phyloP scores from a whole-genome alignment of 495 filamentous ascomycete species.

The Elaphomyces granulatus region DNA sequence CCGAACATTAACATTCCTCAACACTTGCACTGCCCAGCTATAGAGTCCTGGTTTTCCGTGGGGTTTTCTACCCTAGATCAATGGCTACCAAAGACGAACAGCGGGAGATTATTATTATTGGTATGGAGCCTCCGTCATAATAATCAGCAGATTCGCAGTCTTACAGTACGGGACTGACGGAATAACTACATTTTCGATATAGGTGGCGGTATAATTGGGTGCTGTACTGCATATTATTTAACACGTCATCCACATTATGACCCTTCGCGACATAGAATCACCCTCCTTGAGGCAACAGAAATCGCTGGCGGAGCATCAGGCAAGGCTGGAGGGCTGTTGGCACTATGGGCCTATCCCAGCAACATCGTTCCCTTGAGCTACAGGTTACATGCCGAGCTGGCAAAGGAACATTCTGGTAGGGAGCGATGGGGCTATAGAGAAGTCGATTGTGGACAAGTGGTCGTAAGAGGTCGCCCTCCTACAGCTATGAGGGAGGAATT shows the following conservation, averaged over 20 bases:
- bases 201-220: conserved; percentile 94
- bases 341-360: conserved; percentile 81
- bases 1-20: background rate
- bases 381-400: conserved; percentile 65
- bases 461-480: conserved; percentile 37
- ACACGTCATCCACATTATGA: conserved; percentile 79
- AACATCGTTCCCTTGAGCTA: conserved; percentile 81
- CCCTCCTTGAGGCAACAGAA: conserved; percentile 73
- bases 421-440: conserved; percentile 79
- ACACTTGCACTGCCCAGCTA: background rate
- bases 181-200: background rate
- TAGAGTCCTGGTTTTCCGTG: background rate
- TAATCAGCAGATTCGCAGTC: conserved; percentile 10
- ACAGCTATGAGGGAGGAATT: conserved; percentile 13
- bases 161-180: conserved; percentile 8
- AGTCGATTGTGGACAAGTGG: conserved; percentile 60
- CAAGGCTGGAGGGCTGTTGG: conserved; percentile 86
- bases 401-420: conserved; percentile 69
- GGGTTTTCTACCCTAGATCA: conserved; percentile 4
- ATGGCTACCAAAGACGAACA: conserved; percentile 27
- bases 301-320: conserved; percentile 89
- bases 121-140: conserved; percentile 27
- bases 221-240: conserved; percentile 85
- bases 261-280: conserved; percentile 59
- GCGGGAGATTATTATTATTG: conserved; percentile 55